Percentiles rank a stretch among this genome's conserved stretches.
Conservation (phyloP, 2,329 filamentous ascomycete species). For the Cercospora zeina region DNA sequence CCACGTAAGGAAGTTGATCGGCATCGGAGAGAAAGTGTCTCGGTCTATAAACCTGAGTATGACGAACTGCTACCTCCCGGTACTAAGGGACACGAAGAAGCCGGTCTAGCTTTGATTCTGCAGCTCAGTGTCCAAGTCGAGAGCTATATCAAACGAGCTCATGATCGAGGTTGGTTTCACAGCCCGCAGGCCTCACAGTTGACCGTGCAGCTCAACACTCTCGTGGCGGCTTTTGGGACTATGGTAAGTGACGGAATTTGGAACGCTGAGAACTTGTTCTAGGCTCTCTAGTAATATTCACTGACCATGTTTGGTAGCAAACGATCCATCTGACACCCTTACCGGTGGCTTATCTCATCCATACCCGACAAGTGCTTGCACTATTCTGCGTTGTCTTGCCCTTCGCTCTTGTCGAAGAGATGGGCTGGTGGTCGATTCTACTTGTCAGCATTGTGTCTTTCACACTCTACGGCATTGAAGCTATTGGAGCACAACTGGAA, state of each 20-base stretch:
- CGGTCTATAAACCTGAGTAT: constrained; percentile 40
- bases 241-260: constrained; percentile 44
- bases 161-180: constrained; percentile 60
- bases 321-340: constrained; percentile 65
- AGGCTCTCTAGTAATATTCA: no score
- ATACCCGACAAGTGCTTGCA: constrained; percentile 64
- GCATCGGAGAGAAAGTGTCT: constrained; percentile 34
- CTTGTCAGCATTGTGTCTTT: constrained; percentile 62
- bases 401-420: constrained; percentile 63
- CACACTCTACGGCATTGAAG: constrained; percentile 64
- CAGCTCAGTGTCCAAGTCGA: constrained; percentile 63
- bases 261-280: no score
- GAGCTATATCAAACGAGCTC: constrained; percentile 58
- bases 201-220: constrained; percentile 57
- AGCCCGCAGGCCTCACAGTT: constrained; percentile 60
- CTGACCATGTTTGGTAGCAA: constrained; percentile 42
- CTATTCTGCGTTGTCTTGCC: constrained; percentile 62
- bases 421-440: constrained; percentile 63
- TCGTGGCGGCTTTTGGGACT: constrained; percentile 60
- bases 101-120: constrained; percentile 60
- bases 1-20: constrained; percentile 31
- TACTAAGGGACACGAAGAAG: constrained; percentile 52
- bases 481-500: constrained; percentile 63
- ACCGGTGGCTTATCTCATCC: constrained; percentile 65
- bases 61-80: constrained; percentile 40